Base-by-base conservation (phyloP, 2,329 filamentous ascomycete species). In the Neonectria coccinea region DNA sequence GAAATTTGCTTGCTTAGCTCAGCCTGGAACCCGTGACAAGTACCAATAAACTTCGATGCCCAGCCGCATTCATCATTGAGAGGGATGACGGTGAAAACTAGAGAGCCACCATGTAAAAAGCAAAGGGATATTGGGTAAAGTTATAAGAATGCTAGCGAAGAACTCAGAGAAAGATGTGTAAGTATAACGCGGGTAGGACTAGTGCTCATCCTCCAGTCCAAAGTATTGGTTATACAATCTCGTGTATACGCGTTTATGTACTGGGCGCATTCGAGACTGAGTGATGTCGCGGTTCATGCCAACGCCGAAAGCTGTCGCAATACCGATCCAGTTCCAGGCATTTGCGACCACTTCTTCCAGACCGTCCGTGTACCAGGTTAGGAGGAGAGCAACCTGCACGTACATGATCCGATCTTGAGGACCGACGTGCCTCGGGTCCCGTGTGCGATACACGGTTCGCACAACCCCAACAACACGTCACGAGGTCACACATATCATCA, bases 311-410 rank as follows among this genome's bases (percentile, higher is more conserved):
- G 83, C 83, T 29, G 79, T 79, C 10, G 83, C 83, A 1, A 84
- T 77, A 4, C 83, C 84, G 10, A 84, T 77, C 83, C 83, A 85
- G 60, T 69, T 72, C 64, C 72, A 83, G 18, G 81, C 79, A 66
- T 85, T 84, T 18, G 82, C 81, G 7, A 80, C 75, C 7, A 85
- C 81, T 71, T 84, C 82, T 56, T 86, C 84, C 31, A 82, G 80
- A 11, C 82, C 79, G 51, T 85, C 82, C 1, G 82, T 80, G 67
- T 85, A 79, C 84, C 84, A 86, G 3, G 83, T 84, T 47, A 86
- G 68, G 1, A 86, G 76, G 31, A 86, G 72, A 1, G 84, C 83
- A 1, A 81, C 80, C 70, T 85, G 84, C 14, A 86, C 79, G 36
- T 84, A 73, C 42, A 80, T 79, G 63, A 84, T 80, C 16, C 84